These are phyloP conservation scores for Lathyrus aphaca DNA, from an alignment of 306 rosid species.

Conservation along the genomic window DNA sequence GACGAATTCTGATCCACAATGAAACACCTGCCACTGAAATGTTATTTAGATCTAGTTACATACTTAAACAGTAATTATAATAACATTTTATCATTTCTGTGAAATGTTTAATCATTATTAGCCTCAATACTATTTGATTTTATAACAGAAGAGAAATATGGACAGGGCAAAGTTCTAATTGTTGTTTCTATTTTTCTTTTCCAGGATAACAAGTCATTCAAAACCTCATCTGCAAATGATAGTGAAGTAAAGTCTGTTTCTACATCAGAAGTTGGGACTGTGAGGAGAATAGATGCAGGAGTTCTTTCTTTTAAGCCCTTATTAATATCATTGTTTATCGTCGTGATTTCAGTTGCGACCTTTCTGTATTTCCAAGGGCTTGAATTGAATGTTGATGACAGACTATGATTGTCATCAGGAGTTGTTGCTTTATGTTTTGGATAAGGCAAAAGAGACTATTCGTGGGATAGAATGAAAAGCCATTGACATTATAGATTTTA, in stretches of 20 bases:
- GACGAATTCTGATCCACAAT: slow-evolving; percentile 19
- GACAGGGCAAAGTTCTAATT: slow-evolving; percentile 15
- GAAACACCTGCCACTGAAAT: slow-evolving; percentile 2
- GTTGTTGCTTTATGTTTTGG: neutral
- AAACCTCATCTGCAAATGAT: slow-evolving; percentile 41
- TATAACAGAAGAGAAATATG: slow-evolving; percentile 11
- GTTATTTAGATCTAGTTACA: neutral
- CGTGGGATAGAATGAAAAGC: neutral
- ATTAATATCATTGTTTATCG: slow-evolving; percentile 47
- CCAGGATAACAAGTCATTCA: slow-evolving; percentile 49
- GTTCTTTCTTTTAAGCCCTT: slow-evolving; percentile 59
- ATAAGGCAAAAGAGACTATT: slow-evolving; percentile 17
- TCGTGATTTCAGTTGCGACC: slow-evolving; percentile 54
- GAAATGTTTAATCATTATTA: neutral
- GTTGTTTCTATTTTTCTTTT: slow-evolving; percentile 29
- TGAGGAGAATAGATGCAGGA: slow-evolving; percentile 84
- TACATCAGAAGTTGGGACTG: slow-evolving; percentile 50
- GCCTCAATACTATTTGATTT: too few species aligned
- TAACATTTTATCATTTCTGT: slow-evolving; percentile 10
- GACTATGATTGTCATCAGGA: slow-evolving; percentile 17
- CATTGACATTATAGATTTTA: slow-evolving; percentile 25
- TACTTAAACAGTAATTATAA: neutral
- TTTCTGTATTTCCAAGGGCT: slow-evolving; percentile 43
- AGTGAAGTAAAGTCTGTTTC: slow-evolving; percentile 38
- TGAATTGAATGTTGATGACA: slow-evolving; percentile 27